Conservation (phyloP, 2,329 filamentous ascomycete genomes). For the Arthroderma uncinatum region DNA sequence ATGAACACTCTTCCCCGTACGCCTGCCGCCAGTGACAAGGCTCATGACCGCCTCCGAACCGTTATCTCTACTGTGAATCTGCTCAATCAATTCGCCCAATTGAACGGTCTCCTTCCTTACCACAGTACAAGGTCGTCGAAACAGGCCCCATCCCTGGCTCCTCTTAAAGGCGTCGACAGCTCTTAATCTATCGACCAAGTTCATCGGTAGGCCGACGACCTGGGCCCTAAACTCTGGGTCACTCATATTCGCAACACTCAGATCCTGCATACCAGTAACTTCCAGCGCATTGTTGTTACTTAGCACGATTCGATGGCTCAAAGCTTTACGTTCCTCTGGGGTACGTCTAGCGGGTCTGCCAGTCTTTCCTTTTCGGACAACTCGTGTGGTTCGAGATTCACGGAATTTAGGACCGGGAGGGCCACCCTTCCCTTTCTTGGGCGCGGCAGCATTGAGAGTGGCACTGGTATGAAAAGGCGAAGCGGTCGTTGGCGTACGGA, state of each 20-base stretch:
- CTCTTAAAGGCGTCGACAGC: conserved; percentile 83
- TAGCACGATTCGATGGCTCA: conserved; percentile 79
- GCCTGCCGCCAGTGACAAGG: conserved; percentile 61
- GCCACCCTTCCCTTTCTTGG: conserved; percentile 38
- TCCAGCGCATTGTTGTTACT: conserved; percentile 88
- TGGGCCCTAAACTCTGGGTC: conserved; percentile 49
- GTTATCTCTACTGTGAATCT: conserved; percentile 27
- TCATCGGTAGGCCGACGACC: conserved; percentile 58
- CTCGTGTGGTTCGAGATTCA: conserved; percentile 31
- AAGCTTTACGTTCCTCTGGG: conserved; percentile 72
- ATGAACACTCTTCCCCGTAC: conserved; percentile 77
- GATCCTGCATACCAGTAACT: conserved; percentile 54
- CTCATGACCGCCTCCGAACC: conserved; percentile 35
- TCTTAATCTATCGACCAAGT: conserved; percentile 66
- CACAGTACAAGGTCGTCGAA: conserved; percentile 68
- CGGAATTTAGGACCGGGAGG: conserved; percentile 25
- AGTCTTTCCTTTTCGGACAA: conserved; percentile 35
- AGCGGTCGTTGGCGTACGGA: conserved; percentile 27
- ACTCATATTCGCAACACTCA: conserved; percentile 47
- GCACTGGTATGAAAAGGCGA: conserved; percentile 40
- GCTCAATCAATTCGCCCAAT: conserved; percentile 50
- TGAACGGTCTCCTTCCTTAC: conserved; percentile 67
- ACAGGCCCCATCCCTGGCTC: conserved; percentile 78
- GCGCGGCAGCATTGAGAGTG: conserved; percentile 25
- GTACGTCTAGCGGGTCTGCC: conserved; percentile 44